Percentiles rank a stretch among this genome's conserved stretches.
phyloP scores from a whole-genome alignment of 495 filamentous ascomycete genomes.

The Tuber umbilicatum region DNA sequence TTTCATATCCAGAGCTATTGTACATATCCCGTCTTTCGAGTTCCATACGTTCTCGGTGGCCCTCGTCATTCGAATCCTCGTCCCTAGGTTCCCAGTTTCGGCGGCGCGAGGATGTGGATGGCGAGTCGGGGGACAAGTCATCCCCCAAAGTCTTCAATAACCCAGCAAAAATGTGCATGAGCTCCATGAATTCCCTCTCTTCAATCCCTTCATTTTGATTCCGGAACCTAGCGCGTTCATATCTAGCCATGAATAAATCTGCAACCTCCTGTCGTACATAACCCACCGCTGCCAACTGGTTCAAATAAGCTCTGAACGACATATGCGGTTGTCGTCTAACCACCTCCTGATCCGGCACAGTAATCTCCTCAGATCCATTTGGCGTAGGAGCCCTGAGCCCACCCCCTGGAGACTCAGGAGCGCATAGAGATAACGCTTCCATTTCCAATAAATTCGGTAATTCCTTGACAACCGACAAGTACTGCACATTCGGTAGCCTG shows the following conservation, averaged over 20 bases:
- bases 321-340: conserved; percentile 65
- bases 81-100: conserved; percentile 5
- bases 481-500: conserved; percentile 73
- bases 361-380: background rate
- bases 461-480: conserved; percentile 72
- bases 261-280: conserved; percentile 56
- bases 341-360: conserved; percentile 56
- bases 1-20: conserved; percentile 30
- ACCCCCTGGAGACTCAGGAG: conserved; percentile 52
- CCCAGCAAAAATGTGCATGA: conserved; percentile 85
- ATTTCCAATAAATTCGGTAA: conserved; percentile 89
- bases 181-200: conserved; percentile 63
- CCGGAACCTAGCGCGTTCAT: conserved; percentile 74
- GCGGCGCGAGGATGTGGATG: conserved; percentile 20
- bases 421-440: conserved; percentile 80
- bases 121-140: conserved; percentile 32
- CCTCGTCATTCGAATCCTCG: conserved; percentile 6
- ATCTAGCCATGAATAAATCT: conserved; percentile 61
- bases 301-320: conserved; percentile 75
- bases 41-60: conserved; percentile 12
- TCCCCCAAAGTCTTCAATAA: conserved; percentile 65
- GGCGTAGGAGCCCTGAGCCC: conserved; percentile 14
- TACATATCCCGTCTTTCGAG: conserved; percentile 24
- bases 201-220: conserved; percentile 45
- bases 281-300: conserved; percentile 59